A percentile compares a stretch with the other conserved stretches of the same genome.
These are phyloP conservation scores for Diaporthe destruens DNA, from an alignment of 2,329 filamentous ascomycete species.

Conservation along the genomic window DNA sequence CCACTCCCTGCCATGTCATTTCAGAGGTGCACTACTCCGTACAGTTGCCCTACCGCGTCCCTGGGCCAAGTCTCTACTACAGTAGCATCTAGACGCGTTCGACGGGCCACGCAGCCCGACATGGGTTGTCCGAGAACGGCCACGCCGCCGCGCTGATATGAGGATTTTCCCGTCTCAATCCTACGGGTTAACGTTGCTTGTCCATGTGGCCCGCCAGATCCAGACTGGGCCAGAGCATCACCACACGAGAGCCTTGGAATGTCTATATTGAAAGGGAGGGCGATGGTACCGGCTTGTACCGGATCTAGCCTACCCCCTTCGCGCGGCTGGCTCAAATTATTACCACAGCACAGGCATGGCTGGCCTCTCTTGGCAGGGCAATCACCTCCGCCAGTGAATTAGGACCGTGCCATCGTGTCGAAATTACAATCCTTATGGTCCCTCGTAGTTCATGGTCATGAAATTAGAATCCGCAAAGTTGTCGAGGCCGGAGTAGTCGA, in stretches of 20 bases:
- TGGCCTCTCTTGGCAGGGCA: constrained; percentile 13
- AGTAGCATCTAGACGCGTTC: background rate
- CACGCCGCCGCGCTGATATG: background rate
- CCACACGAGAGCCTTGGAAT: background rate
- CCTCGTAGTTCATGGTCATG: constrained; percentile 8
- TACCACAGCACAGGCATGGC: background rate
- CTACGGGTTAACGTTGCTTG: background rate
- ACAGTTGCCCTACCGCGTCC: constrained; percentile 1
- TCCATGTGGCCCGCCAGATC: background rate
- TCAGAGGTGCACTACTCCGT: constrained; percentile 4
- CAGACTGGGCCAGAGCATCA: background rate
- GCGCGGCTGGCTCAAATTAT: background rate
- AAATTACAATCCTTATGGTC: background rate
- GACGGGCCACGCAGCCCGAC: constrained; percentile 8
- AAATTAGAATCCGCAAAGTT: constrained; percentile 30
- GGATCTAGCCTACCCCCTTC: constrained; percentile 30
- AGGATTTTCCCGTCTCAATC: constrained; percentile 5
- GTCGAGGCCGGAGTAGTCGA: constrained; percentile 28
- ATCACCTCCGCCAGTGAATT: constrained; percentile 1
- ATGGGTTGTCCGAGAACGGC: constrained; percentile 8
- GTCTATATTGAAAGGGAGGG: constrained; percentile 11
- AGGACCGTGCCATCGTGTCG: constrained; percentile 15
- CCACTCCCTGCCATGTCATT: background rate
- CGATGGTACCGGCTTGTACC: constrained; percentile 10
- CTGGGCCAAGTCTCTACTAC: constrained; percentile 14